Evolutionary conservation across 257 asterid genomes (phyloP).

Genomic region (Lavandula angustifolia): DNA sequence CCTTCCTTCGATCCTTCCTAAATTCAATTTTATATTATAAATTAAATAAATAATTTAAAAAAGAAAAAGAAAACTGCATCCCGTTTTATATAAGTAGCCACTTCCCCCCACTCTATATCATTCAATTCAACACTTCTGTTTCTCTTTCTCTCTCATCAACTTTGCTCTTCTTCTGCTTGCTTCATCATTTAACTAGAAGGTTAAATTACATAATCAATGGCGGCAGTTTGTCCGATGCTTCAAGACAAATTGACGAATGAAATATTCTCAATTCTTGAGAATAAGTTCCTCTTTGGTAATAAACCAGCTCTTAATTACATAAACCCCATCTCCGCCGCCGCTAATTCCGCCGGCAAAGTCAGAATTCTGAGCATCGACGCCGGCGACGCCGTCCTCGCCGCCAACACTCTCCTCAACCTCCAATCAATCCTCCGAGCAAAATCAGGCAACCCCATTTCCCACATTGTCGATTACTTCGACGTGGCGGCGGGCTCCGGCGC

Average conservation of each 20-base stretch:
- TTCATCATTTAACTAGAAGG: not conserved
- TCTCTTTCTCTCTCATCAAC: not conserved
- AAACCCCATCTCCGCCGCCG: not conserved
- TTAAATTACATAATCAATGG: constrained; percentile 17
- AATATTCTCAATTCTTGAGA: constrained; percentile 83
- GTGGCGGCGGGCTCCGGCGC: constrained; percentile 73
- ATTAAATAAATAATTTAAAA: no score
- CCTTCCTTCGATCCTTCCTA: constrained; percentile 21
- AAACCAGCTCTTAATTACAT: not conserved
- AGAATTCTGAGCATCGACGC: constrained; percentile 76
- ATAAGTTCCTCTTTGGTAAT: constrained; percentile 74
- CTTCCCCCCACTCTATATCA: constrained; percentile 8
- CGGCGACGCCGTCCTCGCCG: constrained; percentile 63
- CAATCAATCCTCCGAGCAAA: constrained; percentile 48
- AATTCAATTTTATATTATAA: not conserved
- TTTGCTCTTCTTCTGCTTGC: not conserved
- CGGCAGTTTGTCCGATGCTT: constrained; percentile 40
- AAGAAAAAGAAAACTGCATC: not conserved
- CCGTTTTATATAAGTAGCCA: constrained; percentile 7
- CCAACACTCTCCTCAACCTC: constrained; percentile 54
- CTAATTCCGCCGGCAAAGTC: constrained; percentile 42
- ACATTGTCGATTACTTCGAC: constrained; percentile 69
- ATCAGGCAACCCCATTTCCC: constrained; percentile 58
- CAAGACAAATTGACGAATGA: constrained; percentile 52
- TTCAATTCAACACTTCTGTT: constrained; percentile 14